Percentiles rank a stretch among this genome's conserved stretches.
Evolutionary conservation across 2,329 filamentous ascomycete genomes (phyloP).

Genomic region (Ceratocystis destructans): DNA sequence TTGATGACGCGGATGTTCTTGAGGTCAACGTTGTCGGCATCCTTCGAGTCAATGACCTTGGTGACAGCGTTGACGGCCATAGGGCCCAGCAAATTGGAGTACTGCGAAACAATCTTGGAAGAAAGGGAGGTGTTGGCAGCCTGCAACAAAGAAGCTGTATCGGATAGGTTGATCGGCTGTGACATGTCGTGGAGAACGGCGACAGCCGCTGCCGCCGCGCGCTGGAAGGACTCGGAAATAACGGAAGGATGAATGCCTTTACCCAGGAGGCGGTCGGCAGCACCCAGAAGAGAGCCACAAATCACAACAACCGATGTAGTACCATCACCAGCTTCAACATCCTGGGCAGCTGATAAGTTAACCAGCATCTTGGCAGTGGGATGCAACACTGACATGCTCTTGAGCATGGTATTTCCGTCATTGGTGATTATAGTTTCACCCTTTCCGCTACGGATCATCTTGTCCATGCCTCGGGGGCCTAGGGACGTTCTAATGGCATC

Average conservation of each 20-base stretch:
- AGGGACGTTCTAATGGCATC: conserved; percentile 96
- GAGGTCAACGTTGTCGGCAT: conserved; percentile 88
- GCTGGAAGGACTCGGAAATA: conserved; percentile 95
- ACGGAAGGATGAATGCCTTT: conserved; percentile 97
- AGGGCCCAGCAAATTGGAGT: conserved; percentile 85
- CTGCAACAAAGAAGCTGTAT: conserved; percentile 82
- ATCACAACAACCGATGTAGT: conserved; percentile 98
- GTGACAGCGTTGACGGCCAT: conserved; percentile 97
- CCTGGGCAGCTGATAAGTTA: conserved; percentile 89
- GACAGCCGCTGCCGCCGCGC: conserved; percentile 79
- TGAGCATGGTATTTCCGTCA: conserved; percentile 98
- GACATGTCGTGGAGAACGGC: conserved; percentile 90
- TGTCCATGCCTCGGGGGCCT: conserved; percentile 95
- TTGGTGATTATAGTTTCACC: conserved; percentile 99
- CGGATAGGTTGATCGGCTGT: conserved; percentile 75
- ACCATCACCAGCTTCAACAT: conserved; percentile 95
- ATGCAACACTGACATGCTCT: conserved; percentile 98
- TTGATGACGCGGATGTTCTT: conserved; percentile 95
- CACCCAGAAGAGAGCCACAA: conserved; percentile 83
- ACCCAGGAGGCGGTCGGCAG: conserved; percentile 74
- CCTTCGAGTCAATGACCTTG: conserved; percentile 91
- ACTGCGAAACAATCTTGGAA: conserved; percentile 96
- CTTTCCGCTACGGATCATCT: conserved; percentile 96
- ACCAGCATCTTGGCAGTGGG: conserved; percentile 99
- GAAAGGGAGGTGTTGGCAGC: conserved; percentile 93